Percentiles rank a stretch among this genome's conserved stretches.
Conservation (phyloP, 192 early-diverging fungal genomes). For the Geranomyces michiganensis region DNA sequence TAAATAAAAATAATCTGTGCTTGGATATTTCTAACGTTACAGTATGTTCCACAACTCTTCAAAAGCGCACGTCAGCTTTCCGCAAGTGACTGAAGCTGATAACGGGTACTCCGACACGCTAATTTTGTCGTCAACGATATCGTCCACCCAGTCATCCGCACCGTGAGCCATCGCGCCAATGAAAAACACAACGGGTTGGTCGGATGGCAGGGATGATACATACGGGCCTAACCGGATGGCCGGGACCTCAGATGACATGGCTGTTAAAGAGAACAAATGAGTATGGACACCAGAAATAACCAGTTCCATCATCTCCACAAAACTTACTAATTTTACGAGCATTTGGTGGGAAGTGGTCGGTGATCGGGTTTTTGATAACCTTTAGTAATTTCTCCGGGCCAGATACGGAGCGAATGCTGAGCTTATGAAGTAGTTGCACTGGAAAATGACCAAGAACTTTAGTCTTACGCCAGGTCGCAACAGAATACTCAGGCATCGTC, state of each 20-base stretch:
- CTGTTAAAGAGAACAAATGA: constrained; percentile 44
- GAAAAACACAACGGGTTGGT: constrained; percentile 85
- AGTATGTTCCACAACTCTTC: constrained; percentile 91
- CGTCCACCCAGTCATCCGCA: constrained; percentile 91
- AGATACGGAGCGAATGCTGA: constrained; percentile 89
- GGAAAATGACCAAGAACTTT: neutral
- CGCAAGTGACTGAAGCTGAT: constrained; percentile 95
- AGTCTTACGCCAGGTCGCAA: no score
- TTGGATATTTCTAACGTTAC: constrained; percentile 43
- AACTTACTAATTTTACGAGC: constrained; percentile 79
- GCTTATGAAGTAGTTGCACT: constrained; percentile 98
- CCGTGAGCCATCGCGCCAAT: constrained; percentile 98
- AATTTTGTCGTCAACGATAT: constrained; percentile 96
- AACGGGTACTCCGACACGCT: constrained; percentile 96
- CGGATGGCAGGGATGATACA: constrained; percentile 74
- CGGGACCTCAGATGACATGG: constrained; percentile 84
- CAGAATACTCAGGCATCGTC: no score
- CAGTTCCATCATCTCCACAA: no score
- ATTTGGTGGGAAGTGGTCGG: constrained; percentile 92
- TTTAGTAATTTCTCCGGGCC: constrained; percentile 92
- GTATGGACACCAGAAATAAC: neutral
- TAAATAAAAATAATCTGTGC: no score
- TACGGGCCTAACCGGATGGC: constrained; percentile 83
- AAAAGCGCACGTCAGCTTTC: constrained; percentile 85
- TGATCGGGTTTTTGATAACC: constrained; percentile 97